Percentiles rank a stretch among this genome's conserved stretches.
phyloP scores from a whole-genome alignment of 2,329 filamentous ascomycete species.

The Aspergillus fijiensis region DNA sequence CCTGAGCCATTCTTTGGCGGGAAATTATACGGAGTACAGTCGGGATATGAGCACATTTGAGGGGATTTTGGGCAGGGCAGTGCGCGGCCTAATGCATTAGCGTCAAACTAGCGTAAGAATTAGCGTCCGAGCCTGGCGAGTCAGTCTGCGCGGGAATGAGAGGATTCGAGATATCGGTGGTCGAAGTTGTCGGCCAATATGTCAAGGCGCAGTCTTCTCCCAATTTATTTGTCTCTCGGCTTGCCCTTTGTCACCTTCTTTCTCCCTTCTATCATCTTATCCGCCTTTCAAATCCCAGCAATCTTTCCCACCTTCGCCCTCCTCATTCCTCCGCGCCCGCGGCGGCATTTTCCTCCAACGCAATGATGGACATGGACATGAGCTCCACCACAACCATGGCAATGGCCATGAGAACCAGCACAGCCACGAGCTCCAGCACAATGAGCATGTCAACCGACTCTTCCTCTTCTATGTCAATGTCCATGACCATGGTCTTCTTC shows the following conservation, averaged over 20 bases:
- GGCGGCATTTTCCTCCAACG: background rate
- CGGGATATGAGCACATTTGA: background rate
- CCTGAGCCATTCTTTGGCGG: too few species aligned
- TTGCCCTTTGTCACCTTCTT: background rate
- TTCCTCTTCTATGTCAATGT: slow-evolving; percentile 20
- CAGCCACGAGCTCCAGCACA: background rate
- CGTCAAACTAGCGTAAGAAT: slow-evolving; percentile 44
- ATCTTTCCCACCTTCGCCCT: background rate
- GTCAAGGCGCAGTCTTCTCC: too few species aligned
- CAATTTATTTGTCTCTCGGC: background rate
- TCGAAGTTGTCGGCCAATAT: background rate
- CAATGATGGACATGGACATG: slow-evolving; percentile 8
- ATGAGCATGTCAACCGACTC: background rate
- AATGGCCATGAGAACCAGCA: slow-evolving; percentile 1
- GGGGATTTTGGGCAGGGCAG: background rate
- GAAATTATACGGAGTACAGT: background rate
- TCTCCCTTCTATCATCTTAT: background rate
- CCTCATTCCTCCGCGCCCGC: background rate
- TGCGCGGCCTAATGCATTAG: slow-evolving; percentile 48
- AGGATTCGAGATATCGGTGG: background rate
- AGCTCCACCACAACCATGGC: slow-evolving; percentile 1
- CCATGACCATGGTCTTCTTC: slow-evolving; percentile 43
- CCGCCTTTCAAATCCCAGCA: background rate
- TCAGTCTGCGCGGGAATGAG: background rate
- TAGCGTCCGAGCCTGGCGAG: slow-evolving; percentile 13